phyloP scores from a whole-genome alignment of 495 filamentous ascomycete genomes.

The Trichoderma virens region DNA sequence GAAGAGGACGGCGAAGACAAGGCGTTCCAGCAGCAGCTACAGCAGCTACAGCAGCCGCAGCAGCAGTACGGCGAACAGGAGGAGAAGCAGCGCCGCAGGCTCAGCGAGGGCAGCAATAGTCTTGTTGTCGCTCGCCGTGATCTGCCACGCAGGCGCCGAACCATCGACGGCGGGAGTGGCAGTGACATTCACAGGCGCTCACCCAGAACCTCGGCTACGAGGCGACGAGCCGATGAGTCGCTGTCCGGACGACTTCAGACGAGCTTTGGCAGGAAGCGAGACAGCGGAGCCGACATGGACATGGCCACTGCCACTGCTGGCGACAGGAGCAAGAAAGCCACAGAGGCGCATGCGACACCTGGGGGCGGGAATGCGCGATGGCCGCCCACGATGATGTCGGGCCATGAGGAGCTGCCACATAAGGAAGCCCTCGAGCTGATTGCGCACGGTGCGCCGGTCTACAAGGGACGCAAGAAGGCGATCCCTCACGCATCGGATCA shows the following conservation, averaged over 20 bases:
- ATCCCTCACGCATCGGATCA: constrained; percentile 41
- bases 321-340: neutral
- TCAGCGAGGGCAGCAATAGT: constrained; percentile 5
- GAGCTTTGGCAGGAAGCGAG: neutral
- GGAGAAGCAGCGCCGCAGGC: neutral
- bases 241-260: neutral
- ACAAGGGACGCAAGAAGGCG: constrained; percentile 37
- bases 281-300: constrained; percentile 24
- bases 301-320: neutral
- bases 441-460: constrained; percentile 36
- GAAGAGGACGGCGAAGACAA: neutral
- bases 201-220: neutral
- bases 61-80: neutral
- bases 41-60: neutral
- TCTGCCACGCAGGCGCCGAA: neutral
- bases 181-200: constrained; percentile 3
- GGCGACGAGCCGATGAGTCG: neutral
- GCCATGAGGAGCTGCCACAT: constrained; percentile 33
- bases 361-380: constrained; percentile 32
- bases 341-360: constrained; percentile 32
- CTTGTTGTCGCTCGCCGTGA: neutral
- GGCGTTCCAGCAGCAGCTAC: neutral
- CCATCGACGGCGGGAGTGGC: neutral
- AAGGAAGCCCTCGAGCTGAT: constrained; percentile 41
- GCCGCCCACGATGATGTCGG: constrained; percentile 38